A percentile compares a stretch with the other conserved stretches of the same genome.
Evolutionary conservation across 306 rosid species (phyloP).

Genomic region (Corylus americana): DNA sequence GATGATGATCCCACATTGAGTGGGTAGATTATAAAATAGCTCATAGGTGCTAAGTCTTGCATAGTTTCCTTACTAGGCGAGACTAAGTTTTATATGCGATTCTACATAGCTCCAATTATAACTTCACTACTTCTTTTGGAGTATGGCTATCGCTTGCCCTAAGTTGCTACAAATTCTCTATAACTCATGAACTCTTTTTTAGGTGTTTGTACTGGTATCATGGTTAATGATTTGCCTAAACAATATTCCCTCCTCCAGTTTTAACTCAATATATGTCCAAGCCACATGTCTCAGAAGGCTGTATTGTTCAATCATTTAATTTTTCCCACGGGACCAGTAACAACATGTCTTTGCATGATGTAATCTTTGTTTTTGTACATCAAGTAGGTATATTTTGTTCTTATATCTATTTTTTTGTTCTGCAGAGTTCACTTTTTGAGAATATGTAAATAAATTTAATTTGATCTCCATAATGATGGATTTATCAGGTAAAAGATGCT

Average conservation of each 20-base stretch:
- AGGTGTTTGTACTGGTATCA: not conserved
- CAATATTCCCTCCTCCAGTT: not conserved
- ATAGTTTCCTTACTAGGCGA: no score
- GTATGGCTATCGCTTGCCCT: not conserved
- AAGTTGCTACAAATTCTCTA: not conserved
- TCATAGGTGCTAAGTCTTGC: no score
- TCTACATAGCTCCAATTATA: no score
- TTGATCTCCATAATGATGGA: conserved; percentile 14
- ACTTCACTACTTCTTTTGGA: no score
- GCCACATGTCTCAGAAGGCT: not conserved
- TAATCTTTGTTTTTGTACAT: not conserved
- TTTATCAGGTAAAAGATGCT: conserved; percentile 92
- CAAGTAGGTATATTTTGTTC: not conserved
- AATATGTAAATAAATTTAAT: conserved; percentile 2
- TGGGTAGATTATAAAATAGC: no score
- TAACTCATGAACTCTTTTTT: not conserved
- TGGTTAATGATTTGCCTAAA: not conserved
- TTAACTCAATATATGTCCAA: not conserved
- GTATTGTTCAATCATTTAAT: not conserved
- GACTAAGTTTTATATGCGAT: no score
- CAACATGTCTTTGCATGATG: not conserved
- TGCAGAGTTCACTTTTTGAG: not conserved
- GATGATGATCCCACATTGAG: no score
- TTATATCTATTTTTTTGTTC: not conserved
- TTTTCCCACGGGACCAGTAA: not conserved